Evolutionary conservation across 2,329 filamentous ascomycete genomes (phyloP), one percentile per base, ranked within the genome.

Genomic region (Volutella citrinella): DNA sequence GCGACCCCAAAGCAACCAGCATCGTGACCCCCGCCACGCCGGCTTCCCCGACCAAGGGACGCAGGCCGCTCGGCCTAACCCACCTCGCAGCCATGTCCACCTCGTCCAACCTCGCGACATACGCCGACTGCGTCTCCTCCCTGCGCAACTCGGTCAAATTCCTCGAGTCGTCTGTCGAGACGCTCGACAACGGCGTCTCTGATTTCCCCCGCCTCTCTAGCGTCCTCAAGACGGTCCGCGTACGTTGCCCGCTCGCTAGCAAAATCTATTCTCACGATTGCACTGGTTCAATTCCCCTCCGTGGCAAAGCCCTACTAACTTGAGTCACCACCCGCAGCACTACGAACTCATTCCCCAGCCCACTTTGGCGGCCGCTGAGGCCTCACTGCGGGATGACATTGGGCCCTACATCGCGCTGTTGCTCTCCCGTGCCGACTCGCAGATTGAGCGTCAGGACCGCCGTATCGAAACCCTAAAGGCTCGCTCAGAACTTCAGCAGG

Each of bases 341-440:
- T 96, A 95, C 64, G 90, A 96, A 61, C 80, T 95, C 25, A 86
- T 95, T 49, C 87, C 89, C 12, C 87, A 95, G 58, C 79, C 84
- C 10, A 86, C 86, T 32, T 78, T 96, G 27, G 81, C 82, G 42
- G 76, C 83, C 43, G 90, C 90, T 19, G 90, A 96, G 63, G 74
- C 86, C 47, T 82, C 87, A 5, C 78, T 96, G 13, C 83, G 89
- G 51, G 85, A 87, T 53, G 89, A 95, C 58, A 93, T 95, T 49
- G 82, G 84, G n/a, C 90, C 90, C 8, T 89, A 88, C 60, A 85
- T 95, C 45, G 71, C 82, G 19, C 77, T 80, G 38, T 78, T 96
- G 3, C 80, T 96, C 32, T 76, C 81, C 43, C 82, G 89, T 47
- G 87, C 89, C n/a, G 82, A 88, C 47, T 80, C 82, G 43, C 84